phyloP scores from a whole-genome alignment of 495 filamentous ascomycete species.

The Xylaria venustula region DNA sequence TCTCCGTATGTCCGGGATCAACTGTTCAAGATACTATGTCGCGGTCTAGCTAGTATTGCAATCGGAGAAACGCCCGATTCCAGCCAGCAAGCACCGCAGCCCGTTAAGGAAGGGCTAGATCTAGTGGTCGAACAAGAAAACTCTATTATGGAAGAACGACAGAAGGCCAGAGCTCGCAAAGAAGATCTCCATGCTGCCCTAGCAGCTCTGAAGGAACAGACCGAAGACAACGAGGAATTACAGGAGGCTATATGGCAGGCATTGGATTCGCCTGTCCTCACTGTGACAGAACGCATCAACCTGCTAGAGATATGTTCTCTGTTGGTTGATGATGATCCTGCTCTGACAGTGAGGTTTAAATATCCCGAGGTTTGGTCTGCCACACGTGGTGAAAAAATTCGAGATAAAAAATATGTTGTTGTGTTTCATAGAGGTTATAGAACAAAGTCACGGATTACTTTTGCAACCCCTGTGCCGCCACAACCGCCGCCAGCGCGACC shows the following conservation, averaged over 20 bases:
- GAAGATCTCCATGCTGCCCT: constrained; percentile 76
- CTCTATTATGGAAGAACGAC: constrained; percentile 60
- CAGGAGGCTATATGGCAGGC: constrained; percentile 76
- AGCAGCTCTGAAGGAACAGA: constrained; percentile 67
- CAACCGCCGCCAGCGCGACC: constrained; percentile 19
- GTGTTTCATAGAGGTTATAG: constrained; percentile 34
- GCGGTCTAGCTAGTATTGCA: constrained; percentile 75
- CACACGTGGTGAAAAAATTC: constrained; percentile 40
- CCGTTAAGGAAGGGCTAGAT: constrained; percentile 40
- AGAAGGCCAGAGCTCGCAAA: constrained; percentile 68
- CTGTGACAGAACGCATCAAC: constrained; percentile 69
- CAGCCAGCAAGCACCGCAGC: constrained; percentile 32
- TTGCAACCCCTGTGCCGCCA: constrained; percentile 13
- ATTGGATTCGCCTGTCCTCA: constrained; percentile 64
- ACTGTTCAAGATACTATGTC: constrained; percentile 65
- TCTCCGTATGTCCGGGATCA: constrained; percentile 77
- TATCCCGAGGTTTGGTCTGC: constrained; percentile 72
- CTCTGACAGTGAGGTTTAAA: constrained; percentile 60
- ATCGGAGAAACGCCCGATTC: constrained; percentile 57
- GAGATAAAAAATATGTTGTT: constrained; percentile 27
- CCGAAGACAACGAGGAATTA: constrained; percentile 60
- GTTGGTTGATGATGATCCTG: constrained; percentile 66
- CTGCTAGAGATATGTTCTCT: constrained; percentile 73
- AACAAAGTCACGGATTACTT: constrained; percentile 28
- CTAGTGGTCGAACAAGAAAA: constrained; percentile 76